These are phyloP conservation scores for Solanum aculeatissimum DNA, from an alignment of 305 asterid species.

Conservation along the genomic window DNA sequence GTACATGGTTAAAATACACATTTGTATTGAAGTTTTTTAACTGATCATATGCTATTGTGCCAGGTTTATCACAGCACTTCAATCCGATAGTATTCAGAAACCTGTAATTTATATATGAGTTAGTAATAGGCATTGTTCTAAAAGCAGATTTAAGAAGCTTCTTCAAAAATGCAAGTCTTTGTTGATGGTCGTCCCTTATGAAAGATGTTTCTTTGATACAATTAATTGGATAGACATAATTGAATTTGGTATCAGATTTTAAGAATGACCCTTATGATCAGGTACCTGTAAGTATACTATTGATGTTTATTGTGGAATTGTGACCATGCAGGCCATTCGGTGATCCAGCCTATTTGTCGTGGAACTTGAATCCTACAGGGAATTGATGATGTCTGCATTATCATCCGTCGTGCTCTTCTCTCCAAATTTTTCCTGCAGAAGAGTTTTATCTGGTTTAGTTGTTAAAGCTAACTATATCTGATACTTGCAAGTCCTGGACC, in stretches of 20 bases:
- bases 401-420: background rate
- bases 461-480: background rate
- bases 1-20: background rate
- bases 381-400: background rate
- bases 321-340: conserved; percentile 60
- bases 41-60: background rate
- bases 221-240: background rate
- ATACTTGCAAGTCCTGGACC: background rate
- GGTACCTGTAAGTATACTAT: background rate
- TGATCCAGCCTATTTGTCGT: conserved; percentile 69
- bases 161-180: background rate
- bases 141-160: background rate
- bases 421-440: background rate
- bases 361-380: conserved; percentile 47
- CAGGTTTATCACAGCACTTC: background rate
- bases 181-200: background rate
- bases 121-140: background rate
- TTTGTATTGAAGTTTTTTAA: background rate
- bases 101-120: background rate
- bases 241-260: background rate
- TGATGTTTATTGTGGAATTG: background rate
- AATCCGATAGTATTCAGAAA: background rate
- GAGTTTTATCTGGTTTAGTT: background rate
- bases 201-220: background rate
- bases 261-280: background rate